A percentile compares a stretch with the other conserved stretches of the same genome.
Evolutionary conservation across 495 filamentous ascomycete species (phyloP).

Genomic region (Podospora tetraspora): DNA sequence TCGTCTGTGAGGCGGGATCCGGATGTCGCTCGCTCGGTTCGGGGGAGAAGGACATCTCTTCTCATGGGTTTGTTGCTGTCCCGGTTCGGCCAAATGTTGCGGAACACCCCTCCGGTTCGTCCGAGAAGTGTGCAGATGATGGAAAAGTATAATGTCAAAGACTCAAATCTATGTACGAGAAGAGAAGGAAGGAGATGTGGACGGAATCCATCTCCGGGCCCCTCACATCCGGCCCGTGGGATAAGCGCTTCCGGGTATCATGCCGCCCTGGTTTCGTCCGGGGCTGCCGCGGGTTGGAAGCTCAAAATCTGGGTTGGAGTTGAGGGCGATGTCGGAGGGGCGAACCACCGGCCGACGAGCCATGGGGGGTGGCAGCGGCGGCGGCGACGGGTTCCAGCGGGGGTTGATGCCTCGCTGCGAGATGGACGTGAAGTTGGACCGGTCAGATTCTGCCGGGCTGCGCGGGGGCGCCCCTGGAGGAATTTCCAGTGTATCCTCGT

Average conservation of each 20-base stretch:
- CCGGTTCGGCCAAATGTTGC: neutral
- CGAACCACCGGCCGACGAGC: constrained; percentile 41
- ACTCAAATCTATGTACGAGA: neutral
- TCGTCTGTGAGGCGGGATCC: too few species aligned
- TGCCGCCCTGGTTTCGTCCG: constrained; percentile 16
- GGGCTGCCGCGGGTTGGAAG: constrained; percentile 37
- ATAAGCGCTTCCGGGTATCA: constrained; percentile 38
- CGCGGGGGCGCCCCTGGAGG: constrained; percentile 52
- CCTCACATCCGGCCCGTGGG: constrained; percentile 11
- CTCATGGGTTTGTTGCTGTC: neutral
- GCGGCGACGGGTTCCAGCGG: constrained; percentile 56
- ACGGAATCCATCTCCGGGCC: too few species aligned
- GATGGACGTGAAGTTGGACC: constrained; percentile 77
- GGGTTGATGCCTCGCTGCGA: constrained; percentile 84
- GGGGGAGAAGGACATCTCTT: neutral
- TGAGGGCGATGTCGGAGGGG: constrained; percentile 54
- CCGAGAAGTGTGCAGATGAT: neutral
- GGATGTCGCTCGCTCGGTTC: too few species aligned
- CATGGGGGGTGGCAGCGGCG: constrained; percentile 32
- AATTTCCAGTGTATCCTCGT: constrained; percentile 58
- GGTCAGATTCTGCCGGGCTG: constrained; percentile 70
- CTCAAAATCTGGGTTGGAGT: constrained; percentile 71
- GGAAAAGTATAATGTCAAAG: neutral
- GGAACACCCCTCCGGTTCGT: neutral
- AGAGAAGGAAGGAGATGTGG: neutral